A percentile compares a stretch with the other conserved stretches of the same genome.
Conservation (phyloP, 257 asterid genomes). For the Schizonepeta tenuifolia region DNA sequence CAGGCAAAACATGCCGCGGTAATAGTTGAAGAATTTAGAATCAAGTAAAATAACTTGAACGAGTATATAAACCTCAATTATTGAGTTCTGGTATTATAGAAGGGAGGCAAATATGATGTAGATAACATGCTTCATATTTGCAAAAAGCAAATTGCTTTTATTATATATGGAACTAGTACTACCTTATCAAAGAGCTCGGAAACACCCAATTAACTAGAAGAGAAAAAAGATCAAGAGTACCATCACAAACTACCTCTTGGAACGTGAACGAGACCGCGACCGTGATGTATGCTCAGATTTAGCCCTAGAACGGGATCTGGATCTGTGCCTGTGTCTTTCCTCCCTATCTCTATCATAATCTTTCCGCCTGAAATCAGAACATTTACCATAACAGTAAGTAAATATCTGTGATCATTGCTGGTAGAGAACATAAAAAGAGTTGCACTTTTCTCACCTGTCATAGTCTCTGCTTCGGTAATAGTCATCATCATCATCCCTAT, state of each 20-base stretch:
- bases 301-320: constrained; percentile 74
- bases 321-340: constrained; percentile 64
- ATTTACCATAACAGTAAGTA: neutral
- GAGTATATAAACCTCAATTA: constrained; percentile 16
- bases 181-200: constrained; percentile 7
- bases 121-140: neutral
- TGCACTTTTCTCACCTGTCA: constrained; percentile 61
- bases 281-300: constrained; percentile 72
- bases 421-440: neutral
- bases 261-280: constrained; percentile 86
- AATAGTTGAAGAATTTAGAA: constrained; percentile 20
- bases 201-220: neutral
- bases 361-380: constrained; percentile 56
- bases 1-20: constrained; percentile 34
- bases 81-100: neutral
- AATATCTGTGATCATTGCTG: neutral
- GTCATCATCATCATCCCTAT: constrained; percentile 70
- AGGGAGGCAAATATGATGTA: constrained; percentile 1
- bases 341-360: constrained; percentile 77
- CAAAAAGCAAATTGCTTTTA: neutral
- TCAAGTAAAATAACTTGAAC: neutral
- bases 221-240: neutral
- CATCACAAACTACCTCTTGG: constrained; percentile 65
- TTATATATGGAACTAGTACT: neutral
- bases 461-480: constrained; percentile 62